These are phyloP conservation scores for Alternaria burnsii DNA, from an alignment of 2,329 filamentous ascomycete species.

Conservation along the genomic window DNA sequence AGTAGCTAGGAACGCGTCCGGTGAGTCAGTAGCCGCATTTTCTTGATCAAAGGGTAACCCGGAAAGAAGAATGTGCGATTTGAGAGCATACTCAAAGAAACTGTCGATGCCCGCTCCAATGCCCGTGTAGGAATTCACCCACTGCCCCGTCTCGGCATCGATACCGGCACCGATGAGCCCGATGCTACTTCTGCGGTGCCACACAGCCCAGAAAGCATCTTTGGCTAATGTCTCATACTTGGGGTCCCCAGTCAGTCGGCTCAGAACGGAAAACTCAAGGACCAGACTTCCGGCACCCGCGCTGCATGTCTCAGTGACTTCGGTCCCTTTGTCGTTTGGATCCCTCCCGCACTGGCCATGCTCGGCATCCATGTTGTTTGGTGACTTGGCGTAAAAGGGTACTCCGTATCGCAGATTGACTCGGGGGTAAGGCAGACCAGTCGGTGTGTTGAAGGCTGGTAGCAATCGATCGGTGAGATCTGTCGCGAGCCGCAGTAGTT, in stretches of 20 bases:
- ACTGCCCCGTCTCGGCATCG: slow-evolving; percentile 87
- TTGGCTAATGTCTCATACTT: slow-evolving; percentile 93
- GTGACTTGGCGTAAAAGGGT: slow-evolving; percentile 89
- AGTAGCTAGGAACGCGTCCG: slow-evolving; percentile 79
- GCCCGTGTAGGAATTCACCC: slow-evolving; percentile 88
- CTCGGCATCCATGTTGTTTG: slow-evolving; percentile 69
- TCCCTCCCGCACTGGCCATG: slow-evolving; percentile 58
- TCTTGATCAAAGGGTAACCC: slow-evolving; percentile 61
- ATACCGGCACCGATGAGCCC: slow-evolving; percentile 91
- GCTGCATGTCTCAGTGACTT: slow-evolving; percentile 96
- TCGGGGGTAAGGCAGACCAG: slow-evolving; percentile 91
- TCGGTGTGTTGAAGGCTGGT: slow-evolving; percentile 90
- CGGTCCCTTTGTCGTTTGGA: slow-evolving; percentile 59
- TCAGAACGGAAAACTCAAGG: slow-evolving; percentile 90
- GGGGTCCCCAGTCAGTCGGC: slow-evolving; percentile 82
- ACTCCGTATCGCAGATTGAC: slow-evolving; percentile 92
- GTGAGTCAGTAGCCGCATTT: slow-evolving; percentile 69
- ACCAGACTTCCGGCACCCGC: slow-evolving; percentile 96
- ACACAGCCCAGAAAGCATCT: slow-evolving; percentile 96
- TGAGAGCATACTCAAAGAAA: slow-evolving; percentile 98
- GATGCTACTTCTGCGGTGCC: slow-evolving; percentile 83
- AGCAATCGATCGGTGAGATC: slow-evolving; percentile 85
- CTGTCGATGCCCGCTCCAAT: slow-evolving; percentile 97
- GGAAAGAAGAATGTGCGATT: slow-evolving; percentile 89
- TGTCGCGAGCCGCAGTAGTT: slow-evolving; percentile 85